Conservation (phyloP, 208 protist genomes). For the Leishmania amazonensis region DNA sequence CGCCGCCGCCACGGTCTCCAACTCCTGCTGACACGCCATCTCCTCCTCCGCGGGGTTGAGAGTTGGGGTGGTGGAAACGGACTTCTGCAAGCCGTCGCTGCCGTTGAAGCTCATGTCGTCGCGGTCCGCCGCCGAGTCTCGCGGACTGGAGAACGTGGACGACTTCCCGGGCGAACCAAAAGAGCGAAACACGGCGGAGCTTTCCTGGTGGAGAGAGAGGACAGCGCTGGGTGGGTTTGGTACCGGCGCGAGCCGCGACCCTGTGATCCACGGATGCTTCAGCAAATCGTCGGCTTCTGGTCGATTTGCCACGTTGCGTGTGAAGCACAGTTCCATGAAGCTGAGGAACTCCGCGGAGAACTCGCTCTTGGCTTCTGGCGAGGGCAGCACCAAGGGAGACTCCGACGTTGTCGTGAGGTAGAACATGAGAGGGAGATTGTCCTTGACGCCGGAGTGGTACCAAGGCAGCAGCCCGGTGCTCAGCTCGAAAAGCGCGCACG, state of each 20-base stretch:
- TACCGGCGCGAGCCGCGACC: constrained; percentile 23
- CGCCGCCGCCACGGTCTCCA: constrained; percentile 71
- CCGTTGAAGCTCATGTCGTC: constrained; percentile 36
- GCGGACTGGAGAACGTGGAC: constrained; percentile 38
- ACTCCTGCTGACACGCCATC: constrained; percentile 69
- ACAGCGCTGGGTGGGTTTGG: constrained; percentile 17
- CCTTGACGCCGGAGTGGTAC: constrained; percentile 82
- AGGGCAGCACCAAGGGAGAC: constrained; percentile 67
- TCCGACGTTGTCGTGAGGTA: constrained; percentile 88
- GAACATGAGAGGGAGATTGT: constrained; percentile 88
- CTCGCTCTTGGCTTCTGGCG: constrained; percentile 42
- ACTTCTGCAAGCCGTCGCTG: constrained; percentile 32
- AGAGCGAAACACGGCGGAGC: constrained; percentile 2
- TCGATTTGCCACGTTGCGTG: constrained; percentile 58
- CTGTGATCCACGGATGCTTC: constrained; percentile 83
- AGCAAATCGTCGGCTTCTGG: constrained; percentile 80
- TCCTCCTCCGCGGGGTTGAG: constrained; percentile 50
- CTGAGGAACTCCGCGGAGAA: constrained; percentile 83
- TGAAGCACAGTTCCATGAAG: constrained; percentile 90
- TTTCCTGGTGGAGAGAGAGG: constrained; percentile 31
- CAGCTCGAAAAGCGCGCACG: constrained; percentile 88
- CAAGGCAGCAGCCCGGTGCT: constrained; percentile 80
- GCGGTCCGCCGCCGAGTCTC: constrained; percentile 35
- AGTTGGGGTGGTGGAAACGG: constrained; percentile 21
- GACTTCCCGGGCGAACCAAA: constrained; percentile 30